Conservation (phyloP, 2,329 filamentous ascomycete species). For the Ceratocystis variospora region DNA sequence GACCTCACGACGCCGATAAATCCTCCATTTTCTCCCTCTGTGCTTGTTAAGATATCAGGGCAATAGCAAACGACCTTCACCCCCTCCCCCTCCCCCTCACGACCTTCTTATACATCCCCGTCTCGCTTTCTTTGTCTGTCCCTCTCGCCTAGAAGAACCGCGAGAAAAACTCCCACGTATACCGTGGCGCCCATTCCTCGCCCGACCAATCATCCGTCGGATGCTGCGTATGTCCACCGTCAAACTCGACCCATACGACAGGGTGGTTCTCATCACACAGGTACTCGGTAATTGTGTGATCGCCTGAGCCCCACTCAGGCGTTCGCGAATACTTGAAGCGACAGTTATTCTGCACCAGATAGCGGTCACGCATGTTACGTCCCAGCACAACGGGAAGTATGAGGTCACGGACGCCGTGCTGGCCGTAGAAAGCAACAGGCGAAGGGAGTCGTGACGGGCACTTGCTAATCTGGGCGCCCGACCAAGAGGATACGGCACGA, state of each 20-base stretch:
- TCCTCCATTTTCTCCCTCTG: background rate
- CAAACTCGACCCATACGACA: constrained; percentile 25
- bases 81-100: no score
- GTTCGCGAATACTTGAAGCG: constrained; percentile 22
- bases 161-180: constrained; percentile 19
- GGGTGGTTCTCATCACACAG: constrained; percentile 23
- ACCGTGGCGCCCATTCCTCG: constrained; percentile 5
- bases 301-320: constrained; percentile 19
- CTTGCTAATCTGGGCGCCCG: constrained; percentile 25
- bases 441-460: constrained; percentile 24
- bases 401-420: constrained; percentile 28
- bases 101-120: no score
- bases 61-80: no score
- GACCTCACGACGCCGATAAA: background rate
- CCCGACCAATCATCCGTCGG: constrained; percentile 11
- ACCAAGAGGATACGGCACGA: constrained; percentile 27
- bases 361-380: constrained; percentile 26
- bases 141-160: constrained; percentile 16
- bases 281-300: constrained; percentile 24
- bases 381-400: constrained; percentile 26
- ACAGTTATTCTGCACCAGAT: constrained; percentile 28
- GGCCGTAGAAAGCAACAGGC: constrained; percentile 28
- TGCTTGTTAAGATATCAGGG: no score
- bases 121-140: background rate
- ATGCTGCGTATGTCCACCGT: constrained; percentile 17